phyloP scores from a whole-genome alignment of 1,139 yeast species.

The Yamadazyma siamensis region DNA sequence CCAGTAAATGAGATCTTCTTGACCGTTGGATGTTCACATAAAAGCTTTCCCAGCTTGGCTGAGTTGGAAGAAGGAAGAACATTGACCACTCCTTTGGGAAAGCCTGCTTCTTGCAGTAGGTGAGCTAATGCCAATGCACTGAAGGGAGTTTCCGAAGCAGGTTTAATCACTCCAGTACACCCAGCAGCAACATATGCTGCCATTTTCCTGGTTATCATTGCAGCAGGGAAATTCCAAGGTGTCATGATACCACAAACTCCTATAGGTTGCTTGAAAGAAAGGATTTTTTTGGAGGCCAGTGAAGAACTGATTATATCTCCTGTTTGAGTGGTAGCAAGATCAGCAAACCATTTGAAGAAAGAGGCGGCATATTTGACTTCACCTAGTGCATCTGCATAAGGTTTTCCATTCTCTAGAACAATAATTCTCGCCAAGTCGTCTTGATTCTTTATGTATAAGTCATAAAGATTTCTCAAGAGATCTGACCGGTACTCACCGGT shows the following conservation, averaged over 20 bases:
- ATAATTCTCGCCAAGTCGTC: constrained; percentile 74
- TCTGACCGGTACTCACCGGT: constrained; percentile 39
- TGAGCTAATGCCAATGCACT: constrained; percentile 79
- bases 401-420: constrained; percentile 83
- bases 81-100: constrained; percentile 83
- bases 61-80: constrained; percentile 57
- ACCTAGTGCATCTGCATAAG: constrained; percentile 70
- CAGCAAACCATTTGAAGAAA: constrained; percentile 84
- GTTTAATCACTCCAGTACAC: constrained; percentile 85
- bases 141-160: constrained; percentile 87
- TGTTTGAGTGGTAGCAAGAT: constrained; percentile 74
- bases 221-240: constrained; percentile 96
- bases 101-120: constrained; percentile 73
- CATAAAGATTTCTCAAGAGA: constrained; percentile 37
- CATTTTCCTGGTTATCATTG: constrained; percentile 89
- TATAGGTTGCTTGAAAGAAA: constrained; percentile 72
- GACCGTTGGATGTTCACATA: constrained; percentile 66
- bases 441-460: constrained; percentile 58
- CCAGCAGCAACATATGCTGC: constrained; percentile 95
- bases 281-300: constrained; percentile 53
- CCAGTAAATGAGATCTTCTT: constrained; percentile 89
- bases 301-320: constrained; percentile 73
- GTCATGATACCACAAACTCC: constrained; percentile 91
- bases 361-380: constrained; percentile 77
- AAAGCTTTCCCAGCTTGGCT: constrained; percentile 61